Conservation (phyloP, 306 rosid species). For the Aeschynomene evenia region DNA sequence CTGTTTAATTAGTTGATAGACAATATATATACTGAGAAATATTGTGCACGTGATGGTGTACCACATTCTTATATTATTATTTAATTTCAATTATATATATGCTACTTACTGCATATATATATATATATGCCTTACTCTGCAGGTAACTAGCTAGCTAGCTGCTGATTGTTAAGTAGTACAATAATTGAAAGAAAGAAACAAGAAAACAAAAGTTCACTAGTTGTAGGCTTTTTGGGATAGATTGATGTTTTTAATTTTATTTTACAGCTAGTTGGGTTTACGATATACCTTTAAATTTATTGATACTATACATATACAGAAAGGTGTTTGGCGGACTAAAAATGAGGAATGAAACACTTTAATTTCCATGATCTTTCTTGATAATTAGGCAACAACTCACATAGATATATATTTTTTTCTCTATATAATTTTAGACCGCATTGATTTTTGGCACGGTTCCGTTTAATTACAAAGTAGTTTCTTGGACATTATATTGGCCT, state of each 20-base stretch:
- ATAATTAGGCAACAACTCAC: background rate
- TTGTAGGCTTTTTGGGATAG: background rate
- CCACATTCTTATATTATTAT: too few species aligned
- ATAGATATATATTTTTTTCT: background rate
- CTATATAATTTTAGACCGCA: background rate
- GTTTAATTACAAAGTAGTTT: background rate
- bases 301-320: background rate
- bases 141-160: background rate
- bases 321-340: background rate
- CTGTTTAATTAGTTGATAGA: too few species aligned
- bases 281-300: constrained; percentile 4
- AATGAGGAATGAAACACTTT: constrained; percentile 7
- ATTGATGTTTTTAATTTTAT: too few species aligned
- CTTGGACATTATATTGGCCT: background rate
- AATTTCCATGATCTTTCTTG: constrained; percentile 15
- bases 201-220: background rate
- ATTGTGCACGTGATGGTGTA: too few species aligned
- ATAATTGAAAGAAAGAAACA: constrained; percentile 3
- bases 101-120: background rate
- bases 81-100: too few species aligned
- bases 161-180: background rate
- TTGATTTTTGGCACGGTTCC: background rate
- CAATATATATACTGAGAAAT: too few species aligned
- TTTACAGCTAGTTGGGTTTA: background rate
- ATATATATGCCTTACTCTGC: background rate